Conservation (phyloP, 1,284 basidiomycete genomes). For the Naganishia albida region DNA sequence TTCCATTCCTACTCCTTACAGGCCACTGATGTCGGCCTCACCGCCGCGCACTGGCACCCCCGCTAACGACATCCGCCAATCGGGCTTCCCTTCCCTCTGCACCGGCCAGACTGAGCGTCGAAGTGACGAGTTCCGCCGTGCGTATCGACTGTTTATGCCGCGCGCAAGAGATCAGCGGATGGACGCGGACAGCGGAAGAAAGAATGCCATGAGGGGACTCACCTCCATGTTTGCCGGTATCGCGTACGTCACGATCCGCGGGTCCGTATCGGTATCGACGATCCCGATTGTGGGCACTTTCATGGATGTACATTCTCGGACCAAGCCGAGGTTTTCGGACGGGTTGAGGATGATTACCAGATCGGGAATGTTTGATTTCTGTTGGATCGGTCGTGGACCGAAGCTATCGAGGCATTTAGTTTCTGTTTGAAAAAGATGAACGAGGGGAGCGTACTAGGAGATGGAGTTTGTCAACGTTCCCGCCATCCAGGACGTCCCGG, state of each 20-base stretch:
- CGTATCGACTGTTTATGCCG: constrained; percentile 62
- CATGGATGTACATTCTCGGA: constrained; percentile 79
- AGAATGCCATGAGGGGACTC: constrained; percentile 52
- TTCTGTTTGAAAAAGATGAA: background rate
- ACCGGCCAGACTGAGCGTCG: constrained; percentile 88
- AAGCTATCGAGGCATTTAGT: constrained; percentile 54
- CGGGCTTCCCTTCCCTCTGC: constrained; percentile 64
- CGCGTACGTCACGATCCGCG: constrained; percentile 94
- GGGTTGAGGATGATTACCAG: constrained; percentile 88
- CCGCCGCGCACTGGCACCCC: constrained; percentile 29
- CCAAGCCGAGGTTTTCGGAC: constrained; percentile 74
- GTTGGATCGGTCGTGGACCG: constrained; percentile 62
- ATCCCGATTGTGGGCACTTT: constrained; percentile 87
- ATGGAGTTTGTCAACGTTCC: constrained; percentile 90
- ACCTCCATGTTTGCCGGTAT: constrained; percentile 95
- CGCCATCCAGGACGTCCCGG: constrained; percentile 80
- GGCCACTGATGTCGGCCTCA: too few species aligned
- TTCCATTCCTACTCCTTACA: too few species aligned
- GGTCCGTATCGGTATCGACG: constrained; percentile 93
- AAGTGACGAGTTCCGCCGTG: constrained; percentile 85
- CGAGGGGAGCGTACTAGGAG: constrained; percentile 59
- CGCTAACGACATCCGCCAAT: constrained; percentile 51
- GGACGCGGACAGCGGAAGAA: background rate
- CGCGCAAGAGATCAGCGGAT: background rate
- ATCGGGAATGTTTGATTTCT: constrained; percentile 73